Percentiles rank a stretch among this genome's conserved stretches.
Conservation (phyloP, 2,329 filamentous ascomycete species). For the Penicillium sp. region DNA sequence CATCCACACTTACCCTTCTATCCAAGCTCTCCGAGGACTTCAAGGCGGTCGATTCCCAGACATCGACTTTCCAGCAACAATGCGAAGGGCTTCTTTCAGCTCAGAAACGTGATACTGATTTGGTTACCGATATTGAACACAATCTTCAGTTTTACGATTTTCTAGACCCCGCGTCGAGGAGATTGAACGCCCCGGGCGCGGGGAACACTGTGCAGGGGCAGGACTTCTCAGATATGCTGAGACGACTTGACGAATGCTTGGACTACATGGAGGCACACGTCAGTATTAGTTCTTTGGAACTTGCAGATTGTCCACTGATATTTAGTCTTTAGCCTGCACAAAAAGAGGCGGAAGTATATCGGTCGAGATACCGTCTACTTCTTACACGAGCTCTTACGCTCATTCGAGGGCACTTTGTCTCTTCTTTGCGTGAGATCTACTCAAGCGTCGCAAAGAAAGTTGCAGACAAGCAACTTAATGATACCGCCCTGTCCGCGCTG, state of each 20-base stretch:
- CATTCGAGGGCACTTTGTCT: slow-evolving; percentile 69
- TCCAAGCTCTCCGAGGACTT: slow-evolving; percentile 84
- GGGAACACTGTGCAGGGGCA: slow-evolving; percentile 82
- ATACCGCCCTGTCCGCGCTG: slow-evolving; percentile 72
- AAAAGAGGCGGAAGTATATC: slow-evolving; percentile 84
- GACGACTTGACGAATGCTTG: slow-evolving; percentile 86
- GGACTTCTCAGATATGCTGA: slow-evolving; percentile 85
- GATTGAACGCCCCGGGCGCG: slow-evolving; percentile 90
- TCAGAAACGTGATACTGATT: slow-evolving; percentile 75
- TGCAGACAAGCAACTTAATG: slow-evolving; percentile 70
- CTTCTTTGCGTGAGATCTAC: slow-evolving; percentile 65
- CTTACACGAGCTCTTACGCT: slow-evolving; percentile 71
- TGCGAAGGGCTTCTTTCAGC: slow-evolving; percentile 87
- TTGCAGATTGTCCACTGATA: slow-evolving; percentile 5
- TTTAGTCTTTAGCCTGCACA: slow-evolving; percentile 67
- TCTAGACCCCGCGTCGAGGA: slow-evolving; percentile 84
- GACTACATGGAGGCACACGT: slow-evolving; percentile 90
- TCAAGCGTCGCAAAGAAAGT: slow-evolving; percentile 67
- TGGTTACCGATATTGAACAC: slow-evolving; percentile 83
- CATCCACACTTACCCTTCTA: slow-evolving; percentile 75
- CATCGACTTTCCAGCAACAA: slow-evolving; percentile 88
- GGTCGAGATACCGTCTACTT: slow-evolving; percentile 83
- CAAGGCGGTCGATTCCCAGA: slow-evolving; percentile 84
- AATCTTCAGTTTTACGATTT: slow-evolving; percentile 96
- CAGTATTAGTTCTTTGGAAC: slow-evolving; percentile 37